Evolutionary conservation across 2,329 filamentous ascomycete species (phyloP).

Genomic region (Claviceps sp.): DNA sequence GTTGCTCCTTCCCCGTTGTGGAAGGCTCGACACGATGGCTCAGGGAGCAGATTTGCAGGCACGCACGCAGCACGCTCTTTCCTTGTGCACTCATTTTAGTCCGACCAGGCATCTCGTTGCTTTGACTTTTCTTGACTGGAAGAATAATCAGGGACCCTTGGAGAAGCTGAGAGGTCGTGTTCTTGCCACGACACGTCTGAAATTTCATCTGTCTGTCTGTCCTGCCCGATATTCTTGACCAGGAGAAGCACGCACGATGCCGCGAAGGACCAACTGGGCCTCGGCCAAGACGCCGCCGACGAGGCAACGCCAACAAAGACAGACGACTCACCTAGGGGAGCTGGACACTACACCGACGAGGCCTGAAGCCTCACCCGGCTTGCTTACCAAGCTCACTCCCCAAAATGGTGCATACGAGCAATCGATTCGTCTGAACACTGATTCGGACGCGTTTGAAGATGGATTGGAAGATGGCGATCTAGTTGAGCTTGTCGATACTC

Average conservation of each 20-base stretch:
- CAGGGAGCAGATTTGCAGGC: not conserved
- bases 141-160: not conserved
- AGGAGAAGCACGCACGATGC: not conserved
- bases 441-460: conserved; percentile 11
- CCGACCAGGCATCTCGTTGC: not conserved
- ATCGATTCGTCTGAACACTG: not conserved
- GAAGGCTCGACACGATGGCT: not conserved
- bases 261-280: not conserved
- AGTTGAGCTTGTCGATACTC: conserved; percentile 7
- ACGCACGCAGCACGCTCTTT: not conserved
- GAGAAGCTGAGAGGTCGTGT: not conserved
- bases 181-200: not conserved
- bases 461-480: conserved; percentile 14
- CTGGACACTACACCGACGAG: conserved; percentile 22
- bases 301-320: conserved; percentile 7
- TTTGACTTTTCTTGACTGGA: not conserved
- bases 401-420: not conserved
- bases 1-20: not conserved
- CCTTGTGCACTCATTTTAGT: not conserved
- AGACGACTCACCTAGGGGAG: conserved; percentile 14
- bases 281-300: conserved; percentile 1
- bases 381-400: not conserved
- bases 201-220: not conserved
- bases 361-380: conserved; percentile 9
- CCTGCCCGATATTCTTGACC: not conserved